Evolutionary conservation across 441 rosid genomes (phyloP).

Genomic region (Erodium trifolium): DNA sequence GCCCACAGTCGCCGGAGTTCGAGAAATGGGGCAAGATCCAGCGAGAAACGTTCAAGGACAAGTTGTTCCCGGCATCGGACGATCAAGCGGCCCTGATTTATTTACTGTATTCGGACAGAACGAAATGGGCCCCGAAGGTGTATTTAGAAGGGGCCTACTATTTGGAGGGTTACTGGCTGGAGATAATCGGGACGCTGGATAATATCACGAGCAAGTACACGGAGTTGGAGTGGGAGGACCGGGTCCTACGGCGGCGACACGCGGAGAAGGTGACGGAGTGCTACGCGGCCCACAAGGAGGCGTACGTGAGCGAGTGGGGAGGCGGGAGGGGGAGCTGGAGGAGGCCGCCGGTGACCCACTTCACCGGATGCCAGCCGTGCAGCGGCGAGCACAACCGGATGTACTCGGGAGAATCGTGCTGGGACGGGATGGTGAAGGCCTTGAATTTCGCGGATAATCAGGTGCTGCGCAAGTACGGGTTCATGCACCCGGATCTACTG

Average conservation of each 20-base stretch:
- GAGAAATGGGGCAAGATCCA: slow-evolving; percentile 58
- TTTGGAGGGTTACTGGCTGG: slow-evolving; percentile 83
- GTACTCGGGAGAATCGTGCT: slow-evolving; percentile 58
- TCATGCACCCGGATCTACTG: slow-evolving; percentile 43
- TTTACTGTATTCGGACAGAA: slow-evolving; percentile 40
- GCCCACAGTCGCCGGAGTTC: slow-evolving; percentile 48
- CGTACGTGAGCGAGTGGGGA: slow-evolving; percentile 38
- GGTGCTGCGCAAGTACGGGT: slow-evolving; percentile 60
- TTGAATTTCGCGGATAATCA: slow-evolving; percentile 85
- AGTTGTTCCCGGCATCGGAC: slow-evolving; percentile 59
- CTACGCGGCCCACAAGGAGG: slow-evolving; percentile 53
- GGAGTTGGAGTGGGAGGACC: slow-evolving; percentile 42
- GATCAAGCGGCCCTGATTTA: slow-evolving; percentile 81
- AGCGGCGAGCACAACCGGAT: slow-evolving; percentile 57
- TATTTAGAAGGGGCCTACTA: slow-evolving; percentile 65
- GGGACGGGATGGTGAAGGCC: slow-evolving; percentile 60
- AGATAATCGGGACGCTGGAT: slow-evolving; percentile 31
- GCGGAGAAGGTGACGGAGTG: slow-evolving; percentile 80
- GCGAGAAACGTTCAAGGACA: slow-evolving; percentile 63
- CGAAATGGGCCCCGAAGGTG: slow-evolving; percentile 44
- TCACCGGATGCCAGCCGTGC: slow-evolving; percentile 91
- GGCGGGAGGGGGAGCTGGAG: slow-evolving; percentile 51
- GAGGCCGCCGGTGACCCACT: slow-evolving; percentile 76
- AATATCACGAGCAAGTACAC: slow-evolving; percentile 53
- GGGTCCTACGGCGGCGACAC: slow-evolving; percentile 51